Conservation (phyloP, 2,329 filamentous ascomycete species). For the Ophiobolus disseminans region DNA sequence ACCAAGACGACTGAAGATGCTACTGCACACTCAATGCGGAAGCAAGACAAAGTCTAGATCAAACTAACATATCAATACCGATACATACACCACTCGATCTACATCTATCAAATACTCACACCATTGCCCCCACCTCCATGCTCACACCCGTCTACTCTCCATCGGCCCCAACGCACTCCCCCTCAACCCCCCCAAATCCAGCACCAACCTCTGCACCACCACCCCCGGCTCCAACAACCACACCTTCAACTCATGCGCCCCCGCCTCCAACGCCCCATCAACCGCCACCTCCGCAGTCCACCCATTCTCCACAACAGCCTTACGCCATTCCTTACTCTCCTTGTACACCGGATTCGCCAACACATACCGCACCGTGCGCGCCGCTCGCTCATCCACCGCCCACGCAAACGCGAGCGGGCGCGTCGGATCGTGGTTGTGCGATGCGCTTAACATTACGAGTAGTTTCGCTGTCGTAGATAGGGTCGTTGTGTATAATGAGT, state of each 20-base stretch:
- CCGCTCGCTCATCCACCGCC: constrained; percentile 46
- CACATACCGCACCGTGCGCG: constrained; percentile 45
- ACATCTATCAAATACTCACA: too few species aligned
- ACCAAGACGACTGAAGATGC: too few species aligned
- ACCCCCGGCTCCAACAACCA: constrained; percentile 50
- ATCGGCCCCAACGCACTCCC: constrained; percentile 3
- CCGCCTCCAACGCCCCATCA: constrained; percentile 25
- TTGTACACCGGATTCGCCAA: constrained; percentile 29
- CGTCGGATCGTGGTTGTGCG: constrained; percentile 56
- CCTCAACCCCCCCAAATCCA: constrained; percentile 9
- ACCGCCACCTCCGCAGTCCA: constrained; percentile 49
- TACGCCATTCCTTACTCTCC: constrained; percentile 52
- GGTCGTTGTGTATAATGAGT: constrained; percentile 10
- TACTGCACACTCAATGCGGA: too few species aligned
- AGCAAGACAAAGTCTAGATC: too few species aligned
- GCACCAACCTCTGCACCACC: constrained; percentile 3
- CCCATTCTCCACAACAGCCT: constrained; percentile 54
- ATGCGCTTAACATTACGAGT: constrained; percentile 40
- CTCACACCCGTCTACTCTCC: constrained; percentile 25
- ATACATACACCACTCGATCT: too few species aligned
- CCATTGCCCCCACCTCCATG: too few species aligned
- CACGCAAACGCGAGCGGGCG: constrained; percentile 56
- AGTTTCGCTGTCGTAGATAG: constrained; percentile 17
- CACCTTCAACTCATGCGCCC: constrained; percentile 45
- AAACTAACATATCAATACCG: too few species aligned